Evolutionary conservation across 164 flowering plant species (phyloP).

Genomic region (Vitis rupestris): DNA sequence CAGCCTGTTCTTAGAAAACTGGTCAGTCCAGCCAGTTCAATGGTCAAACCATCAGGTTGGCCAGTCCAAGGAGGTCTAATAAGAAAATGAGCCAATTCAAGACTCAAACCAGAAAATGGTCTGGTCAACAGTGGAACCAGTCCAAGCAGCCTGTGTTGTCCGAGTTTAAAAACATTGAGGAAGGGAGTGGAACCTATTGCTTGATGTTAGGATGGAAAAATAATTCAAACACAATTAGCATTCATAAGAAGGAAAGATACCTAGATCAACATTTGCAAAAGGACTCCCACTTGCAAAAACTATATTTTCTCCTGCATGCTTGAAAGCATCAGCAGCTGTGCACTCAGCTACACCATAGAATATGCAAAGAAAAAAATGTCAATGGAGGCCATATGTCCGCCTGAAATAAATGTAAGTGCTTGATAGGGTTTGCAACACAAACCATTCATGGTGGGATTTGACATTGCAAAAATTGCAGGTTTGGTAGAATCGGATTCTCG

Average conservation of each 20-base stretch:
- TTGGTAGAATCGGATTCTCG: constrained; percentile 75
- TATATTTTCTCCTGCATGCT: constrained; percentile 84
- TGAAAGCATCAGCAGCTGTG: constrained; percentile 91
- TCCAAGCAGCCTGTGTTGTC: too few species aligned
- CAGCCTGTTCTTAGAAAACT: too few species aligned
- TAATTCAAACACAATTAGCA: not conserved
- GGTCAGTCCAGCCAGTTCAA: too few species aligned
- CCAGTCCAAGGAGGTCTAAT: too few species aligned
- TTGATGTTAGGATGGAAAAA: not conserved
- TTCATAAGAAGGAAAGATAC: constrained; percentile 35
- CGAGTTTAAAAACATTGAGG: too few species aligned
- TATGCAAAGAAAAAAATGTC: constrained; percentile 5
- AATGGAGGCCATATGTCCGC: not conserved
- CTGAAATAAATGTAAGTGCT: not conserved
- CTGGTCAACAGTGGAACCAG: too few species aligned
- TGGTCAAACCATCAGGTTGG: too few species aligned
- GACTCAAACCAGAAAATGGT: not conserved
- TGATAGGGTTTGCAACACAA: constrained; percentile 17
- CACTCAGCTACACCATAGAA: constrained; percentile 80
- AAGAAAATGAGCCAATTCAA: not conserved
- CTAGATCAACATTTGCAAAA: constrained; percentile 79
- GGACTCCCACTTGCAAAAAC: constrained; percentile 99
- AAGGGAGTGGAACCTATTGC: not conserved
- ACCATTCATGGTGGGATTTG: constrained; percentile 98
- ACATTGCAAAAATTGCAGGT: constrained; percentile 92